These are phyloP conservation scores for Danielia reshetovae DNA, from an alignment of 805 yeast species.

Conservation along the genomic window DNA sequence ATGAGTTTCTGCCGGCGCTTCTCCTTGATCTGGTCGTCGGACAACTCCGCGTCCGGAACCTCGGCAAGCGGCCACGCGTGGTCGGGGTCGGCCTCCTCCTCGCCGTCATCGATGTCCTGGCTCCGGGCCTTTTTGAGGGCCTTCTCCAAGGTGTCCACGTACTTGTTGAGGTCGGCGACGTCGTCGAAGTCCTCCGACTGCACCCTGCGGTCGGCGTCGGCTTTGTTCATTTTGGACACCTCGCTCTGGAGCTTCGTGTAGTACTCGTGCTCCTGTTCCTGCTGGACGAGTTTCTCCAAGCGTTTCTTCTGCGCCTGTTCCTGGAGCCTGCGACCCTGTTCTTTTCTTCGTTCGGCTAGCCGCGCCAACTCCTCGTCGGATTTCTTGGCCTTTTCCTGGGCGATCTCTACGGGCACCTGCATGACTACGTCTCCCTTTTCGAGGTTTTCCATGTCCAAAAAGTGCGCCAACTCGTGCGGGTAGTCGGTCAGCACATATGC, in stretches of 20 bases:
- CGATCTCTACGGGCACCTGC: slow-evolving; percentile 71
- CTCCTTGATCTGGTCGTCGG: slow-evolving; percentile 77
- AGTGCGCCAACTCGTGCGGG: slow-evolving; percentile 52
- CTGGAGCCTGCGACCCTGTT: slow-evolving; percentile 83
- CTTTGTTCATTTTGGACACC: slow-evolving; percentile 46
- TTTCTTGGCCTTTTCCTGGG: slow-evolving; percentile 59
- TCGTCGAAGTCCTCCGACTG: slow-evolving; percentile 76
- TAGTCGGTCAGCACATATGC: slow-evolving; percentile 76
- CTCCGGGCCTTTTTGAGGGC: slow-evolving; percentile 65
- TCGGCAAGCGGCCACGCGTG: slow-evolving; percentile 70
- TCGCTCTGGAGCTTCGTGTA: slow-evolving; percentile 56
- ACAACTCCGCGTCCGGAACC: slow-evolving; percentile 77
- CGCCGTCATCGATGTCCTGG: slow-evolving; percentile 51
- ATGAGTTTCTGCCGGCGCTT: slow-evolving; percentile 78
- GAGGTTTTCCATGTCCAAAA: slow-evolving; percentile 58
- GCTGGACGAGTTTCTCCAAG: slow-evolving; percentile 71
- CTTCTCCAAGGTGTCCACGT: slow-evolving; percentile 59
- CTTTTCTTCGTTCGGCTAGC: slow-evolving; percentile 76
- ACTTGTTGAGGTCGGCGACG: slow-evolving; percentile 65
- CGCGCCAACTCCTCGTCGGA: slow-evolving; percentile 65
- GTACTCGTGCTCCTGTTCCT: slow-evolving; percentile 75
- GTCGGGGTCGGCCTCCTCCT: slow-evolving; percentile 41
- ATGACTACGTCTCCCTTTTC: slow-evolving; percentile 69
- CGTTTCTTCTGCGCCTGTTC: slow-evolving; percentile 88
- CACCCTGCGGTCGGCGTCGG: slow-evolving; percentile 51